Evolutionary conservation across 208 protist species (phyloP).

Genomic region (Trypanosoma congolense): DNA sequence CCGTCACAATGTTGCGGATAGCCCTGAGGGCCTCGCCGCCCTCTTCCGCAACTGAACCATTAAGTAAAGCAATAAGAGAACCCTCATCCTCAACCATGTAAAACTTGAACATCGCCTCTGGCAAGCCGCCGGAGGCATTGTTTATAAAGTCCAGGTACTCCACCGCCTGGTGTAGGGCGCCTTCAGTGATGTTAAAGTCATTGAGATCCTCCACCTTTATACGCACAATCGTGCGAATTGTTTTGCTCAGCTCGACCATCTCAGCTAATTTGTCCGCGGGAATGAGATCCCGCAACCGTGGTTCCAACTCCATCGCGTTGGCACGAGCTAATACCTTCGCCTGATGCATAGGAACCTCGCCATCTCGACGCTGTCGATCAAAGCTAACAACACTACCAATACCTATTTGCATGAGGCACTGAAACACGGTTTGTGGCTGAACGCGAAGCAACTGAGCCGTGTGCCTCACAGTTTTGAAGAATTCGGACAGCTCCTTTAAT

Average conservation of each 20-base stretch:
- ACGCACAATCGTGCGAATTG: slow-evolving; percentile 59
- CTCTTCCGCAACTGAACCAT: slow-evolving; percentile 9
- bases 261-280: slow-evolving; percentile 54
- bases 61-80: slow-evolving; percentile 49
- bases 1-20: not conserved
- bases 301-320: slow-evolving; percentile 64
- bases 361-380: slow-evolving; percentile 72
- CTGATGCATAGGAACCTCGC: slow-evolving; percentile 86
- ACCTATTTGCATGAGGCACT: slow-evolving; percentile 85
- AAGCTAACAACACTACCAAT: slow-evolving; percentile 69
- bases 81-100: slow-evolving; percentile 82
- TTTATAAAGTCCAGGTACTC: slow-evolving; percentile 84
- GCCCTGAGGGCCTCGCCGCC: not conserved
- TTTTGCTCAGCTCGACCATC: slow-evolving; percentile 58
- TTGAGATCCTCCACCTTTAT: slow-evolving; percentile 89
- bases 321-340: slow-evolving; percentile 80
- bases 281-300: slow-evolving; percentile 41
- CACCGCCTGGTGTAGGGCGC: slow-evolving; percentile 45
- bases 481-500: slow-evolving; percentile 57
- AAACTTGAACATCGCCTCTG: slow-evolving; percentile 57
- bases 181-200: slow-evolving; percentile 69
- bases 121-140: slow-evolving; percentile 31
- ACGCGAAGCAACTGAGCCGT: slow-evolving; percentile 33
- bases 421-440: slow-evolving; percentile 69
- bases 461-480: slow-evolving; percentile 47